phyloP scores from a whole-genome alignment of 257 asterid genomes.

The Eucommia ulmoides region DNA sequence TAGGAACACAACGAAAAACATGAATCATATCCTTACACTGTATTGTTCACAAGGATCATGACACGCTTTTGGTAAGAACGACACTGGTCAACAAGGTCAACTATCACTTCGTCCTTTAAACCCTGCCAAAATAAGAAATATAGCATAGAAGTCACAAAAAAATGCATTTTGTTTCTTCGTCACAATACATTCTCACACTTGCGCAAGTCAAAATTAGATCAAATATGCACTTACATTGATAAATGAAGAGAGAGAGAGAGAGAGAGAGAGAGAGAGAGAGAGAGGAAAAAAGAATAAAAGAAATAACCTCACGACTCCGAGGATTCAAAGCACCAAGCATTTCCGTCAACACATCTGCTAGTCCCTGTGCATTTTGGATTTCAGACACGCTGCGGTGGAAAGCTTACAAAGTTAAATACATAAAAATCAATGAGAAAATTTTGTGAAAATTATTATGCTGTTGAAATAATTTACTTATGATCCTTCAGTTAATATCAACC shows the following conservation, averaged over 20 bases:
- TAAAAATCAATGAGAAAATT: background rate
- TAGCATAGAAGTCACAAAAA: background rate
- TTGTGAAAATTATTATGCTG: background rate
- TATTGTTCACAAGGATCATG: slow-evolving; percentile 77
- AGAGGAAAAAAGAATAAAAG: background rate
- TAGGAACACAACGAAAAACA: too few relatives aligned
- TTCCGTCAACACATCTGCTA: slow-evolving; percentile 71
- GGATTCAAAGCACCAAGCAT: slow-evolving; percentile 82
- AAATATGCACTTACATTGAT: background rate
- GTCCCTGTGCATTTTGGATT: slow-evolving; percentile 78
- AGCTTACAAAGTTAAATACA: background rate
- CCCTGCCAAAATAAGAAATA: slow-evolving; percentile 30
- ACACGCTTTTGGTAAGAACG: slow-evolving; percentile 82
- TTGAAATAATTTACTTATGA: background rate
- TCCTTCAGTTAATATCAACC: too few relatives aligned
- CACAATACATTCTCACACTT: background rate
- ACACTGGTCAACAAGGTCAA: slow-evolving; percentile 91
- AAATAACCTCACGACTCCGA: slow-evolving; percentile 52
- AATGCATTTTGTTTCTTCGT: background rate
- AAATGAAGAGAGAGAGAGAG: background rate
- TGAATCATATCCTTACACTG: slow-evolving; percentile 41
- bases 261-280: background rate
- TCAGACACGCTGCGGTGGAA: slow-evolving; percentile 46
- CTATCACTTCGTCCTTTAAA: slow-evolving; percentile 74
- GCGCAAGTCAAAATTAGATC: background rate